Conservation (phyloP, 2,329 filamentous ascomycete species). For the Alternaria burnsii region DNA sequence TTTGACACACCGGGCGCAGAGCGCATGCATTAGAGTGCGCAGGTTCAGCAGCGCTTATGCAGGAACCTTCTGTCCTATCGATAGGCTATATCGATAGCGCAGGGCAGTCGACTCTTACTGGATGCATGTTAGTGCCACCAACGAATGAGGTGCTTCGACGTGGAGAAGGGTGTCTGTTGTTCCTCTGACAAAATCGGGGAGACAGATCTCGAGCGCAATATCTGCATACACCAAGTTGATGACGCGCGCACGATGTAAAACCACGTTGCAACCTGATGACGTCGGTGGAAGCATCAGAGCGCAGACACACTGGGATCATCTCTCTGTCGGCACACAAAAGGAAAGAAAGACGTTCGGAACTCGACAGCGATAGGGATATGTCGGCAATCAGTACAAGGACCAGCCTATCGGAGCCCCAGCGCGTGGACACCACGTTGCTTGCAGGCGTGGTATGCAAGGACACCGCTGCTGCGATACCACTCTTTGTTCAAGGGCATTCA, state of each 20-base stretch:
- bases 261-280: neutral
- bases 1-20: slow-evolving; percentile 2
- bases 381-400: slow-evolving; percentile 1
- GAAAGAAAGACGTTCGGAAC: slow-evolving; percentile 6
- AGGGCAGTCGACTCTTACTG: slow-evolving; percentile 1
- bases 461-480: neutral
- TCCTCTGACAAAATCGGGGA: slow-evolving; percentile 4
- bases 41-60: slow-evolving; percentile 28
- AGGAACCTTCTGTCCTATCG: slow-evolving; percentile 21
- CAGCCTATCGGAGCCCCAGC: neutral
- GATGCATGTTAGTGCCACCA: neutral
- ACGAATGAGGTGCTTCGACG: slow-evolving; percentile 1
- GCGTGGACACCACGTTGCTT: slow-evolving; percentile 1
- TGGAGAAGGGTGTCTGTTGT: neutral
- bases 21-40: slow-evolving; percentile 1
- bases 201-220: slow-evolving; percentile 7
- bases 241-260: neutral
- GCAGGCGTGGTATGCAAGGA: slow-evolving; percentile 1
- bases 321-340: neutral
- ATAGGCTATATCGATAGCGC: slow-evolving; percentile 21
- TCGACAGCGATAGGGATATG: neutral
- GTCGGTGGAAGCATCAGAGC: slow-evolving; percentile 3
- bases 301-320: neutral
- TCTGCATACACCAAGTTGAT: neutral
- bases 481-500: neutral